Evolutionary conservation across 148 eudicot genomes (phyloP).

Genomic region (Bassia scoparia): DNA sequence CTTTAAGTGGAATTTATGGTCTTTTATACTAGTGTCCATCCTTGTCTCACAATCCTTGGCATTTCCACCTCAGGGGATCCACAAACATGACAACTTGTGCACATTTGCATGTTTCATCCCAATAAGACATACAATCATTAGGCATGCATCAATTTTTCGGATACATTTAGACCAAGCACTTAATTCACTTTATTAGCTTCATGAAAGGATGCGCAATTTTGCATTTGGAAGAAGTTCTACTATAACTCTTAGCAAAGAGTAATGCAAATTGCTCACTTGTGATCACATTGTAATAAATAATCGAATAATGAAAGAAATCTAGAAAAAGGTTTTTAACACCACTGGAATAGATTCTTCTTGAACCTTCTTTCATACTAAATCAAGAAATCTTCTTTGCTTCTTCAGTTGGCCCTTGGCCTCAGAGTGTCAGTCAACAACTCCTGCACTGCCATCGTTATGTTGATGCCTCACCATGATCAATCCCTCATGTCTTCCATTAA

Average conservation of each 20-base stretch:
- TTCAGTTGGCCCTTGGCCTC: background rate
- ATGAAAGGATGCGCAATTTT: too few relatives aligned
- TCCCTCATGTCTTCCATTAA: too few relatives aligned
- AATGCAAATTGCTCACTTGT: too few relatives aligned
- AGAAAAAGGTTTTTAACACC: background rate
- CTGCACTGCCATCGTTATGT: background rate
- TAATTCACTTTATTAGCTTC: too few relatives aligned
- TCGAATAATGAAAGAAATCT: background rate
- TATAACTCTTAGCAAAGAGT: too few relatives aligned
- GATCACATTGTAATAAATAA: too few relatives aligned
- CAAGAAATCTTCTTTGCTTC: background rate
- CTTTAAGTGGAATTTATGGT: background rate
- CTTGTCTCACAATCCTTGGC: too few relatives aligned
- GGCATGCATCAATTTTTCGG: background rate
- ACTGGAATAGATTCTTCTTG: background rate
- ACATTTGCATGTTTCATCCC: background rate
- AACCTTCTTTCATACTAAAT: background rate
- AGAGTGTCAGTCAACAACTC: background rate
- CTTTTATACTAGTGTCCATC: background rate
- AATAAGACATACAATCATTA: background rate
- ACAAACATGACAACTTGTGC: conserved; percentile 6
- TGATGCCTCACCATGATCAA: background rate
- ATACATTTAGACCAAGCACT: too few relatives aligned
- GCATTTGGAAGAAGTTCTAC: too few relatives aligned
- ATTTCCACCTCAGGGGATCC: conserved; percentile 7